Percentiles rank a stretch among this genome's conserved stretches.
Conservation (phyloP, 2,329 filamentous ascomycete species). For the Fusarium nurragi region DNA sequence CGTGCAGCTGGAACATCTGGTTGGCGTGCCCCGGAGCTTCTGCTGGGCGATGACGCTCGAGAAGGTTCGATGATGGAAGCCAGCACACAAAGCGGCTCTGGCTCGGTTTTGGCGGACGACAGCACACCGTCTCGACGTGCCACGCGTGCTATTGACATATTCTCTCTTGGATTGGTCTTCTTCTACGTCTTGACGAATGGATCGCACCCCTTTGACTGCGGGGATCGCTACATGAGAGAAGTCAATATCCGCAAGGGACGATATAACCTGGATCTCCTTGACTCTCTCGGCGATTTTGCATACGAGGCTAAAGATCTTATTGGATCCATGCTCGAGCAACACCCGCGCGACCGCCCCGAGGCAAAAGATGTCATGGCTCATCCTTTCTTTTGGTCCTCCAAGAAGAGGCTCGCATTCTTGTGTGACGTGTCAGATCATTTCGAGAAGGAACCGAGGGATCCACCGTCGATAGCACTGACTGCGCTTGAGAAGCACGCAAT, state of each 20-base stretch:
- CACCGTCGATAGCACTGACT: constrained; percentile 73
- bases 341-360: constrained; percentile 70
- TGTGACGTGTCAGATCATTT: constrained; percentile 97
- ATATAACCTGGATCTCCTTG: constrained; percentile 75
- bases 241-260: constrained; percentile 95
- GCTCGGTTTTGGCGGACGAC: constrained; percentile 64
- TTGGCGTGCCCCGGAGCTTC: constrained; percentile 94
- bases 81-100: constrained; percentile 69
- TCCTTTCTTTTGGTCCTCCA: constrained; percentile 94
- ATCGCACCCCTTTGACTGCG: constrained; percentile 91
- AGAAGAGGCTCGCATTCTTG: constrained; percentile 90
- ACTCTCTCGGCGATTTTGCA: constrained; percentile 82
- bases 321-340: constrained; percentile 73
- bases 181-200: constrained; percentile 98
- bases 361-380: constrained; percentile 86
- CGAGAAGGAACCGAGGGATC: constrained; percentile 88
- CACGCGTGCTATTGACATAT: constrained; percentile 96
- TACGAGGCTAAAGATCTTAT: constrained; percentile 91
- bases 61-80: constrained; percentile 58
- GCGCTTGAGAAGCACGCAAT: constrained; percentile 65
- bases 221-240: constrained; percentile 93
- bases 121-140: constrained; percentile 76
- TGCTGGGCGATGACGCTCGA: constrained; percentile 79
- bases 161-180: constrained; percentile 96
- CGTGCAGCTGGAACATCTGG: constrained; percentile 93